Evolutionary conservation across 2,329 filamentous ascomycete genomes (phyloP).

Genomic region (Aspergillus neoniger): DNA sequence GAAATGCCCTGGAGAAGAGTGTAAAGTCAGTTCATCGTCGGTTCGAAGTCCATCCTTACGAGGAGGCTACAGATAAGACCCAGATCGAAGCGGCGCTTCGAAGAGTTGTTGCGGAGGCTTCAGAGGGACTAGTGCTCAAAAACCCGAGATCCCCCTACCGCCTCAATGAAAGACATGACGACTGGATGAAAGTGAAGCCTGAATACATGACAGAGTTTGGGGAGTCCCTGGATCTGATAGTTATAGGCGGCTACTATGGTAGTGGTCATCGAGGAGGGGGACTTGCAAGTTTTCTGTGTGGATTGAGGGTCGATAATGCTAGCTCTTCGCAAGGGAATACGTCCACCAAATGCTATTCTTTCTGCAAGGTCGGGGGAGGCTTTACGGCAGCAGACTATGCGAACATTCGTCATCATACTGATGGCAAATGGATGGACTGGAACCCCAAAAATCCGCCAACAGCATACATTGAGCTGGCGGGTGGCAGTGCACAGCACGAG

Average conservation of each 20-base stretch:
- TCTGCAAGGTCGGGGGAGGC: constrained; percentile 97
- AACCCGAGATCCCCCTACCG: constrained; percentile 85
- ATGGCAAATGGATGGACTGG: constrained; percentile 91
- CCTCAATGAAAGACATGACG: constrained; percentile 85
- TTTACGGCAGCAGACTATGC: constrained; percentile 84
- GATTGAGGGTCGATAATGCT: constrained; percentile 72
- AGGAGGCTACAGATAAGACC: constrained; percentile 64
- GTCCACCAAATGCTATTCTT: constrained; percentile 82
- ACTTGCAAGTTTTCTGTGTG: constrained; percentile 87
- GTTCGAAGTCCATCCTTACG: constrained; percentile 78
- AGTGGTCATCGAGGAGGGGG: constrained; percentile 80
- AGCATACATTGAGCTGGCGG: constrained; percentile 77
- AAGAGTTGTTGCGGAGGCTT: constrained; percentile 80
- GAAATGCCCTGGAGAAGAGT: constrained; percentile 70
- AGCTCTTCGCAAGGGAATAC: constrained; percentile 58
- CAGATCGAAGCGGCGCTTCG: constrained; percentile 79
- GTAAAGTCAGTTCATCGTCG: constrained; percentile 71
- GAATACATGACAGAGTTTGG: constrained; percentile 98
- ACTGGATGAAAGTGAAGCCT: constrained; percentile 98
- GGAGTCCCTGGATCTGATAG: constrained; percentile 83
- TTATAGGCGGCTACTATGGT: constrained; percentile 92
- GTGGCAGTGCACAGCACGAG: constrained; percentile 73
- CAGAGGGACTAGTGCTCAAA: constrained; percentile 90
- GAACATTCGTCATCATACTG: constrained; percentile 76
- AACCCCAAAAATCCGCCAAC: constrained; percentile 73